Conservation (phyloP, 2,329 filamentous ascomycete genomes). For the Fusarium staphyleae region DNA sequence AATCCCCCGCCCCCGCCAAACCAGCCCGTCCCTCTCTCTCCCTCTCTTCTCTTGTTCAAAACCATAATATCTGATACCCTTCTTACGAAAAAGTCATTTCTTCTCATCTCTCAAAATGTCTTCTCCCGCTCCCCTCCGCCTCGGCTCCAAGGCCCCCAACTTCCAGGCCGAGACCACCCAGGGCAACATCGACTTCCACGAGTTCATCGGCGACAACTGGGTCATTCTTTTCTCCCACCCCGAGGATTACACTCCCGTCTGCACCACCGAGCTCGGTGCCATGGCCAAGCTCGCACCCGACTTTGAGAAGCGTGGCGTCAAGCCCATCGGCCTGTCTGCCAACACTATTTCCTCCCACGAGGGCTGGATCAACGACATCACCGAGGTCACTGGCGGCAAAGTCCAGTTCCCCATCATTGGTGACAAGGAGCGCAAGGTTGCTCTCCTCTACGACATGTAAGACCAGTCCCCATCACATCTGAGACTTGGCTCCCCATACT, state of each 20-base stretch:
- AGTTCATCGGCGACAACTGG: conserved; percentile 82
- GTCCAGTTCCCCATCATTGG: conserved; percentile 82
- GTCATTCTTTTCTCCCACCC: conserved; percentile 86
- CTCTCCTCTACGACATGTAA: conserved; percentile 80
- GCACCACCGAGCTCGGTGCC: conserved; percentile 93
- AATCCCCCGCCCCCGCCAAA: conserved; percentile 17
- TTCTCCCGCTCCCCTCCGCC: conserved; percentile 58
- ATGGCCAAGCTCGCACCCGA: conserved; percentile 90
- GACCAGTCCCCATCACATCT: conserved; percentile 32
- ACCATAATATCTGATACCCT: background rate
- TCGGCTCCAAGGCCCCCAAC: conserved; percentile 76
- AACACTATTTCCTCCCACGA: conserved; percentile 86
- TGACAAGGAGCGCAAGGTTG: conserved; percentile 79
- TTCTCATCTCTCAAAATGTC: conserved; percentile 38
- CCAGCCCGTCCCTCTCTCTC: background rate
- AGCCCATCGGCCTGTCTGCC: conserved; percentile 89
- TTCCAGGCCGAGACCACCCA: conserved; percentile 83
- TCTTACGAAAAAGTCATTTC: background rate
- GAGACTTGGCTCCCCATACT: background rate
- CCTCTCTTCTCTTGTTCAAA: background rate
- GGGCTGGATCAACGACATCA: conserved; percentile 89
- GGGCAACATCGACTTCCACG: conserved; percentile 81
- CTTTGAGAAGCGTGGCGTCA: conserved; percentile 85
- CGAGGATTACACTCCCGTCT: conserved; percentile 92
- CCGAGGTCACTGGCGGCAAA: conserved; percentile 75